Evolutionary conservation across 257 asterid genomes (phyloP), one percentile per base, ranked within the genome.

Genomic region (Solanum infundibuliforme): DNA sequence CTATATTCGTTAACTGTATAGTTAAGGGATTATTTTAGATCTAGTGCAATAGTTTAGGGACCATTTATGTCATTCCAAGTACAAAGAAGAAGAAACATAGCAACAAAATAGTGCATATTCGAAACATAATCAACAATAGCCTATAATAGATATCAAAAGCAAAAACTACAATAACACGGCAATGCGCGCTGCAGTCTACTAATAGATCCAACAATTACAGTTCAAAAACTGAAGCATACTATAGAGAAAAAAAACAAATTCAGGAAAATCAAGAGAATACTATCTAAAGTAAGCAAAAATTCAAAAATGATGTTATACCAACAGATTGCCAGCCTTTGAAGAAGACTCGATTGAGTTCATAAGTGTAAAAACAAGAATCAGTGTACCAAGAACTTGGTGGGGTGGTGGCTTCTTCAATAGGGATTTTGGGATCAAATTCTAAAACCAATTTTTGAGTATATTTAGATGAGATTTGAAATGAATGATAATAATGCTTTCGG

Each of bases 301-400:
- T 52, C 25, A 62, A 62, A 4, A 21, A 23, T 1, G 14, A 3
- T n/a, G 8, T 9, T 20, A 20, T 58, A 58, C 66, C 98, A 83
- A 94, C 95, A 39, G 94, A 72, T 39, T 95, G 98, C 98, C 98
- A 96, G 83, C 98, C 98, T 84, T 87, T 88, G 91, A 88, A 91
- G 90, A 96, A 95, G 82, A 94, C 92, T 43, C 48, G 95, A 86
- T 90, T 41, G 65, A 95, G 95, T 91, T 96, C 99, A 25, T 86
- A 90, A 46, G 89, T 89, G 71, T 92, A 92, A 88, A 96, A 94
- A 89, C 92, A 90, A 52, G 95, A 91, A 74, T 94, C 94, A 7
- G 94, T 93, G 84, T 96, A 96, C 98, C 99, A 95, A 38, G 94
- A 92, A 90, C 94, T 92, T 3, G 98, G 99, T 6, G 98, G 98